Conservation (phyloP, 2,329 filamentous ascomycete genomes). For the Apiospora kogelbergensis region DNA sequence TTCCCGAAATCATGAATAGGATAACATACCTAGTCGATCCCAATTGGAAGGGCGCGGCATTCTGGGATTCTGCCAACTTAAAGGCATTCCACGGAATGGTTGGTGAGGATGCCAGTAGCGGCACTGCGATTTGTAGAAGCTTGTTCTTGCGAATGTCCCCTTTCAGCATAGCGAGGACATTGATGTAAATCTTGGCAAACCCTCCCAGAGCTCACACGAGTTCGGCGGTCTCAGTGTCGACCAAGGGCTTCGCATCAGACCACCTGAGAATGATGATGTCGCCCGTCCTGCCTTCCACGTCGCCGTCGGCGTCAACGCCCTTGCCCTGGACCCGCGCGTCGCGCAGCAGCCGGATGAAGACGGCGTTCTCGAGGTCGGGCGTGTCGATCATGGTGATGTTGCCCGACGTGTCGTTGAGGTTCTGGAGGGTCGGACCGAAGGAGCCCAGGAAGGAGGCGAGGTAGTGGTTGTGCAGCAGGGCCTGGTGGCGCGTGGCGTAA, state of each 20-base stretch:
- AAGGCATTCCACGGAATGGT: background rate
- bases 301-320: constrained; percentile 64
- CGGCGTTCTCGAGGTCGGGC: constrained; percentile 78
- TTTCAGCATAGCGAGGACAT: background rate
- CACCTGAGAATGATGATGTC: constrained; percentile 70
- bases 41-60: background rate
- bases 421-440: constrained; percentile 77
- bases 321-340: constrained; percentile 59
- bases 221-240: constrained; percentile 57
- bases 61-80: background rate
- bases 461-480: constrained; percentile 83
- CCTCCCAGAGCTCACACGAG: constrained; percentile 47
- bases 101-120: background rate
- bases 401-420: constrained; percentile 86
- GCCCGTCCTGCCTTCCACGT: constrained; percentile 57
- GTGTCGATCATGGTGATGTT: constrained; percentile 90
- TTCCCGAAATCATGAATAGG: background rate
- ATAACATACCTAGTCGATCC: background rate
- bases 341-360: constrained; percentile 75
- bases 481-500: constrained; percentile 83
- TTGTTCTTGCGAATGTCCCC: background rate
- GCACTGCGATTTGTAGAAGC: background rate
- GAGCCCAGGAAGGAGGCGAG: constrained; percentile 77
- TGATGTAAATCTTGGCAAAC: background rate
- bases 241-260: constrained; percentile 68